Percentiles rank a stretch among this genome's conserved stretches.
phyloP scores from a whole-genome alignment of 495 filamentous ascomycete species.

The Lentithecium fluviatile region DNA sequence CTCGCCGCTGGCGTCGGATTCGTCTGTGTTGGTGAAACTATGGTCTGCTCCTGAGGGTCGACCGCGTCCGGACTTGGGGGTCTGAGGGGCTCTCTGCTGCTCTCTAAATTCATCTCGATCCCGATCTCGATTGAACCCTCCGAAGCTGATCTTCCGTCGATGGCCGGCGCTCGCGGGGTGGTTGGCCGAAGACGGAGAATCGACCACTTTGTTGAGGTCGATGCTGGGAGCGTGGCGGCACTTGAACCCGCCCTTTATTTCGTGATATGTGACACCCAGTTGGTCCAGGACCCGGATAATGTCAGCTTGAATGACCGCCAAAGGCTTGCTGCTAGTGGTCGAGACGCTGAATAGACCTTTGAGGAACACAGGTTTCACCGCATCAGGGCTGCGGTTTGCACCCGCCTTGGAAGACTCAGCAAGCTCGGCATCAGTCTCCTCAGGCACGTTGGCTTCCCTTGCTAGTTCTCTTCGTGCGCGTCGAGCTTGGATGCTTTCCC shows the following conservation, averaged over 20 bases:
- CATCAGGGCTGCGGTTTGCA: constrained; percentile 53
- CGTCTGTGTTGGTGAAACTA: constrained; percentile 78
- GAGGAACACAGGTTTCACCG: constrained; percentile 88
- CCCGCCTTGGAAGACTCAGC: constrained; percentile 43
- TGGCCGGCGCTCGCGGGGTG: constrained; percentile 50
- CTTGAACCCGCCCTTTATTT: constrained; percentile 91
- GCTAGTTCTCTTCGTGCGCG: constrained; percentile 65
- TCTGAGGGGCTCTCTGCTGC: constrained; percentile 48
- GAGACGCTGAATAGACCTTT: constrained; percentile 98
- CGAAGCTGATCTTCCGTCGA: constrained; percentile 79
- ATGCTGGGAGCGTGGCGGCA: constrained; percentile 88
- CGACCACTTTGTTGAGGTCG: constrained; percentile 66
- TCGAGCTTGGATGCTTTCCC: constrained; percentile 86
- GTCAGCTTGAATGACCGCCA: constrained; percentile 79
- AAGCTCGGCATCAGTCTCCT: constrained; percentile 72
- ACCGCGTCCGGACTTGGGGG: constrained; percentile 38
- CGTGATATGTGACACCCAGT: constrained; percentile 82
- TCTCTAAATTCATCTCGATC: constrained; percentile 61
- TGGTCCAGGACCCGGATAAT: constrained; percentile 88
- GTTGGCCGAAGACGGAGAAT: constrained; percentile 41
- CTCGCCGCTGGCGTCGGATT: constrained; percentile 66
- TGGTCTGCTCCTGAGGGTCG: constrained; percentile 51
- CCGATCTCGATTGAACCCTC: constrained; percentile 62
- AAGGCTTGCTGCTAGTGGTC: constrained; percentile 89
- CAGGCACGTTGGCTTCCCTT: constrained; percentile 69